Conservation (phyloP, 441 rosid species). For the Raphanus hybrid region DNA sequence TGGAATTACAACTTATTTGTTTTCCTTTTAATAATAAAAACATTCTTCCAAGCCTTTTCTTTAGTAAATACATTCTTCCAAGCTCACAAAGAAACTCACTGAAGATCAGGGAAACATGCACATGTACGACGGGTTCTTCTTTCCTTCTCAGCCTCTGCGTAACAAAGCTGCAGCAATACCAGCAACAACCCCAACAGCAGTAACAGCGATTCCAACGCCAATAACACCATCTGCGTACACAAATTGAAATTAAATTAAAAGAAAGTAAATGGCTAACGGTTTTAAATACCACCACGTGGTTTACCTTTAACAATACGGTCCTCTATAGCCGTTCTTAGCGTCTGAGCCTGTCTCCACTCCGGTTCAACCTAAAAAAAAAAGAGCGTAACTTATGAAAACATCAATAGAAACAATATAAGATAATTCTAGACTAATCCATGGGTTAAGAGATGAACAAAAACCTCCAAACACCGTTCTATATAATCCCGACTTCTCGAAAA, state of each 20-base stretch:
- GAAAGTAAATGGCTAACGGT: background rate
- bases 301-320: constrained; percentile 68
- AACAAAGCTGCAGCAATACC: constrained; percentile 65
- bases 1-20: constrained; percentile 26
- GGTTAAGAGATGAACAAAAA: constrained; percentile 27
- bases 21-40: background rate
- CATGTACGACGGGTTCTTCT: constrained; percentile 10
- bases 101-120: constrained; percentile 35
- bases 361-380: constrained; percentile 56
- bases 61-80: constrained; percentile 7
- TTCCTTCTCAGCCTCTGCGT: constrained; percentile 45
- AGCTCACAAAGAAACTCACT: constrained; percentile 33
- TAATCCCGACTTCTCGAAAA: constrained; percentile 66
- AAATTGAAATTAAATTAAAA: background rate
- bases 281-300: constrained; percentile 8
- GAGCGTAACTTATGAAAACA: background rate
- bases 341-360: constrained; percentile 72
- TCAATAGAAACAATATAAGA: constrained; percentile 5
- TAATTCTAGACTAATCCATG: background rate
- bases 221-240: constrained; percentile 63
- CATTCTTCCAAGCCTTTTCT: background rate
- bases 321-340: constrained; percentile 62
- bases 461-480: constrained; percentile 66
- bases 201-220: constrained; percentile 73
- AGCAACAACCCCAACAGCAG: constrained; percentile 71